Conservation (phyloP, 1,284 basidiomycete species). For the Cryptococcus sp. region DNA sequence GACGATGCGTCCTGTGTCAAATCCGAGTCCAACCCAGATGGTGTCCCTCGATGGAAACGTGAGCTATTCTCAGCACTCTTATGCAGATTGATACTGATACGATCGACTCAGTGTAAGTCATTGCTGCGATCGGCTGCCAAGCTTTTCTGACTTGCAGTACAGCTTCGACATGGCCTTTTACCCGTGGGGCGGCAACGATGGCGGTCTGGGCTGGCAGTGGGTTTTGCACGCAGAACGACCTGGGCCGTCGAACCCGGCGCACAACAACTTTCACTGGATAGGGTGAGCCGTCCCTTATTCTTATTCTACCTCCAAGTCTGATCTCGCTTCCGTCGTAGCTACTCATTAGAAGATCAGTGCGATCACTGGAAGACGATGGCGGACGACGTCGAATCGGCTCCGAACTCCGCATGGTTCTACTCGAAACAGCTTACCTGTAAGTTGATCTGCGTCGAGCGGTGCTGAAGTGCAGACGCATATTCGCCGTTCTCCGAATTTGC, state of each 20-base stretch:
- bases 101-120: too few relatives aligned
- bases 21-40: slow-evolving; percentile 12
- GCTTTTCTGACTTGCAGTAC: neutral
- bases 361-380: neutral
- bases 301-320: neutral
- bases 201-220: slow-evolving; percentile 10
- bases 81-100: too few relatives aligned
- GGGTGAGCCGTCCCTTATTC: slow-evolving; percentile 1
- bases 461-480: neutral
- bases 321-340: neutral
- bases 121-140: too few relatives aligned
- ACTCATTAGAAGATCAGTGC: slow-evolving; percentile 14
- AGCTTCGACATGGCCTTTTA: slow-evolving; percentile 14
- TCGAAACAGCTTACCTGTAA: slow-evolving; percentile 12
- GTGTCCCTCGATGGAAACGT: slow-evolving; percentile 14
- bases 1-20: slow-evolving; percentile 8
- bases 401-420: slow-evolving; percentile 10
- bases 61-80: neutral
- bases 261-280: slow-evolving; percentile 9
- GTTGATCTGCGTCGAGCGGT: neutral
- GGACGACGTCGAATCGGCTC: neutral
- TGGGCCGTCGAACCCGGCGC: neutral
- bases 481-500: slow-evolving; percentile 4
- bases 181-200: neutral
- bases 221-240: slow-evolving; percentile 9